Conservation (phyloP, 768 basidiomycete genomes). For the Mycena filopes region DNA sequence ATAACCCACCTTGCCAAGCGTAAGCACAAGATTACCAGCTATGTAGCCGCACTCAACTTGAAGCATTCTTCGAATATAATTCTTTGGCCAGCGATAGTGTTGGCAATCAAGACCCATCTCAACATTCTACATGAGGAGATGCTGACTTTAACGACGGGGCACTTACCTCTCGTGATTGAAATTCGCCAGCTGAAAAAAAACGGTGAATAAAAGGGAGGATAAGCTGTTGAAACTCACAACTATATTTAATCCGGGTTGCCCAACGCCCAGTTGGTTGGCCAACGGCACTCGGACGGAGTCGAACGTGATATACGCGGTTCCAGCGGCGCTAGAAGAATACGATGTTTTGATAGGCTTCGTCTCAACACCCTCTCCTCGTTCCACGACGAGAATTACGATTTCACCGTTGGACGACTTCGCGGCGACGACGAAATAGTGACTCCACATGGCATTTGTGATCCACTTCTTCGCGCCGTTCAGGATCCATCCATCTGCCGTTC, state of each 20-base stretch:
- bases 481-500: constrained; percentile 86
- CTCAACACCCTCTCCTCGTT: constrained; percentile 83
- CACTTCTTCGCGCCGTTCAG: constrained; percentile 66
- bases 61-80: constrained; percentile 60
- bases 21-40: constrained; percentile 12
- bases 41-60: constrained; percentile 53
- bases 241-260: constrained; percentile 60
- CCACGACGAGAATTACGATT: constrained; percentile 87
- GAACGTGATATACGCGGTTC: constrained; percentile 81
- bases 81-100: constrained; percentile 69
- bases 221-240: neutral
- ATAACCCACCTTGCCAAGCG: constrained; percentile 71
- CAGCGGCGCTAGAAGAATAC: constrained; percentile 79
- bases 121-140: constrained; percentile 55
- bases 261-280: constrained; percentile 84
- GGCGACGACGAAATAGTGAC: constrained; percentile 17
- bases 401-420: constrained; percentile 59
- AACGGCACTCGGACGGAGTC: constrained; percentile 88
- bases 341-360: constrained; percentile 89
- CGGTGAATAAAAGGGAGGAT: neutral
- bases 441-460: constrained; percentile 21
- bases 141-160: neutral
- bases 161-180: constrained; percentile 15
- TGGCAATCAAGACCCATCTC: constrained; percentile 83
- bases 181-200: constrained; percentile 42